phyloP scores from a whole-genome alignment of 2,329 filamentous ascomycete genomes.

The Tolypocladium tropicale region DNA sequence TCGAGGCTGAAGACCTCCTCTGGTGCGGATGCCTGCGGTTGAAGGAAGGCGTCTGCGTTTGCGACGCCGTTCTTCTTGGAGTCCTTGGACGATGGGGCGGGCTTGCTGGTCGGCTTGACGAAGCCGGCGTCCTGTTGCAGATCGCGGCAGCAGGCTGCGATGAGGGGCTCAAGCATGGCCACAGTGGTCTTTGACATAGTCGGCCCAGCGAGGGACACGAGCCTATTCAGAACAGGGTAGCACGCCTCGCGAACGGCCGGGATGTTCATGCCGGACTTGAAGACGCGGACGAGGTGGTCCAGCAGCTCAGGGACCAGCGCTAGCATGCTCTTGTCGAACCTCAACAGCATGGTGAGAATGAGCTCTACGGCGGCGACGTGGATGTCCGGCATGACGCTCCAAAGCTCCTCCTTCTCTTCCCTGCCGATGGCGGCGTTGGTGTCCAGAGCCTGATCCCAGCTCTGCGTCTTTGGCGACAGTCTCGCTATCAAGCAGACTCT shows the following conservation, averaged over 20 bases:
- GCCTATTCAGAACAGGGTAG: constrained; percentile 47
- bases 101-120: constrained; percentile 28
- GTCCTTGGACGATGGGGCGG: constrained; percentile 15
- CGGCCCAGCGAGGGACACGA: constrained; percentile 54
- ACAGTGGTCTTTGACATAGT: constrained; percentile 57
- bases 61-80: constrained; percentile 29
- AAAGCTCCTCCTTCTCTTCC: constrained; percentile 75
- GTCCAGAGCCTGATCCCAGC: constrained; percentile 41
- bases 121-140: constrained; percentile 47
- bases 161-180: constrained; percentile 48
- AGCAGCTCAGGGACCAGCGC: constrained; percentile 54
- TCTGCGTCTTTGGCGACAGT: constrained; percentile 36
- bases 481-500: constrained; percentile 58
- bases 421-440: constrained; percentile 63
- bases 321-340: constrained; percentile 47
- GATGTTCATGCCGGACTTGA: constrained; percentile 44
- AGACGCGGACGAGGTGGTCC: constrained; percentile 63
- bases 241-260: constrained; percentile 45
- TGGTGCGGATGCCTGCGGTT: constrained; percentile 22
- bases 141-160: constrained; percentile 66
- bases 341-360: constrained; percentile 42
- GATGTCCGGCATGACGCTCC: constrained; percentile 60
- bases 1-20: constrained; percentile 25
- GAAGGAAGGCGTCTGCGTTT: constrained; percentile 68
- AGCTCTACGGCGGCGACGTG: constrained; percentile 62